phyloP scores from a whole-genome alignment of 1,284 basidiomycete species.

The Ceratobasidium sp. region DNA sequence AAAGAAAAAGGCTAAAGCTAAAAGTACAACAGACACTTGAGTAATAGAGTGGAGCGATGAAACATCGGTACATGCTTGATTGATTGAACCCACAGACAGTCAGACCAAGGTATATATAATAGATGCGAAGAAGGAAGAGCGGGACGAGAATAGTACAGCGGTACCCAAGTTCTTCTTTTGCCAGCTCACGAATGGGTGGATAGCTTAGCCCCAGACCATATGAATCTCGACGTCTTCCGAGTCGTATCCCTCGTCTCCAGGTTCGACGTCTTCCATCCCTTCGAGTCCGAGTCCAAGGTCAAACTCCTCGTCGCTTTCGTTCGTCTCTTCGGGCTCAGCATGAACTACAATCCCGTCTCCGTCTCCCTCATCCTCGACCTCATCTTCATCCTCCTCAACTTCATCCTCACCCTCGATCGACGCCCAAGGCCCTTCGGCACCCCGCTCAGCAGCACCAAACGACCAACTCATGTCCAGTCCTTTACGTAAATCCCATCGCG shows the following conservation, averaged over 20 bases:
- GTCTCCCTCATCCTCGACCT: background rate
- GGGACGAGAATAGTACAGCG: background rate
- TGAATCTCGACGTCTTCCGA: constrained; percentile 44
- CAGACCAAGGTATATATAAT: too few relatives aligned
- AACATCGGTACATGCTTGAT: background rate
- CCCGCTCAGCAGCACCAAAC: constrained; percentile 22
- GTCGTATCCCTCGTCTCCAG: constrained; percentile 39
- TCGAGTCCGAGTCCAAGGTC: constrained; percentile 23
- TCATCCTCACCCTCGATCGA: constrained; percentile 1
- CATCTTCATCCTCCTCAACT: background rate
- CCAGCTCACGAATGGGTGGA: background rate
- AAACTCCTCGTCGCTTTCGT: background rate
- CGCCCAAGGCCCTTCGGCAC: constrained; percentile 27
- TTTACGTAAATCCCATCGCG: constrained; percentile 30
- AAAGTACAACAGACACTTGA: background rate
- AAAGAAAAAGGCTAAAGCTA: background rate
- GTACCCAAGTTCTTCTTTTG: background rate
- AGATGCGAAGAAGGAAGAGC: background rate
- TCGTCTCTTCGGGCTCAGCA: background rate
- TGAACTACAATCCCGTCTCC: background rate
- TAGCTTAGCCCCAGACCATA: constrained; percentile 39
- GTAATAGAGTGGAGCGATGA: too few relatives aligned
- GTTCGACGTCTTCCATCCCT: constrained; percentile 29
- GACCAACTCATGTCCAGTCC: constrained; percentile 22
- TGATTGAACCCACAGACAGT: constrained; percentile 1